phyloP scores from a whole-genome alignment of 495 filamentous ascomycete species.

The Penicillium arizonense region DNA sequence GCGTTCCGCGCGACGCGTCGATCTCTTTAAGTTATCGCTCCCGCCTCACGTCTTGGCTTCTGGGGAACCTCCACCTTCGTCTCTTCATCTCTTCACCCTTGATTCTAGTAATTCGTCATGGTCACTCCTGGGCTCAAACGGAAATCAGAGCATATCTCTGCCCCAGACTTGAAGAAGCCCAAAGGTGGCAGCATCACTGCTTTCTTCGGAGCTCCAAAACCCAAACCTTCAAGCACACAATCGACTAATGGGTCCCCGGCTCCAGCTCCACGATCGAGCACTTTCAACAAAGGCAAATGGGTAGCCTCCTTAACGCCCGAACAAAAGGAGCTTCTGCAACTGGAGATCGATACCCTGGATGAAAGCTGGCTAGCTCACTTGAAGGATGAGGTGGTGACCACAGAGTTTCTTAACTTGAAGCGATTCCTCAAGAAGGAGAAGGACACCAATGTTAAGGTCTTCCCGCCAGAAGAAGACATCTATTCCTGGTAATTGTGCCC shows the following conservation, averaged over 20 bases:
- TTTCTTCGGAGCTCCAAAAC: conserved; percentile 60
- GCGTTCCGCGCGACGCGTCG: conserved; percentile 19
- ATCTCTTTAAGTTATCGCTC: conserved; percentile 3
- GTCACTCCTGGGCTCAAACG: conserved; percentile 32
- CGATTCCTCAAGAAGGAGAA: conserved; percentile 79
- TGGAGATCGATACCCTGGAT: conserved; percentile 90
- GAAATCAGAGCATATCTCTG: conserved; percentile 31
- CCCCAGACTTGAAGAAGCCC: conserved; percentile 55
- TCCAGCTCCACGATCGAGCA: conserved; percentile 34
- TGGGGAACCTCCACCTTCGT: neutral
- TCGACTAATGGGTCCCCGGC: conserved; percentile 1
- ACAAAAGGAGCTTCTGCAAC: conserved; percentile 73
- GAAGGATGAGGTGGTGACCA: conserved; percentile 74
- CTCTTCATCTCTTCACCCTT: neutral
- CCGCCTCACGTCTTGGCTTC: neutral
- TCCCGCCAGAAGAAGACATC: conserved; percentile 84
- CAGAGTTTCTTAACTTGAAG: conserved; percentile 84
- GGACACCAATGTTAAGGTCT: conserved; percentile 69
- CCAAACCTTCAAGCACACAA: conserved; percentile 32
- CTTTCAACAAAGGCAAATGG: conserved; percentile 90
- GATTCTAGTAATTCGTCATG: conserved; percentile 21
- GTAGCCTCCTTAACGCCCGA: conserved; percentile 72
- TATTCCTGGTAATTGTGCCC: conserved; percentile 74
- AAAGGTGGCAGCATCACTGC: conserved; percentile 66
- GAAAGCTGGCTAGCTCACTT: conserved; percentile 86